Evolutionary conservation across 176 grass and related monocot genomes (phyloP), one percentile per base, ranked within the genome.

Genomic region (Elymus sibiricus): DNA sequence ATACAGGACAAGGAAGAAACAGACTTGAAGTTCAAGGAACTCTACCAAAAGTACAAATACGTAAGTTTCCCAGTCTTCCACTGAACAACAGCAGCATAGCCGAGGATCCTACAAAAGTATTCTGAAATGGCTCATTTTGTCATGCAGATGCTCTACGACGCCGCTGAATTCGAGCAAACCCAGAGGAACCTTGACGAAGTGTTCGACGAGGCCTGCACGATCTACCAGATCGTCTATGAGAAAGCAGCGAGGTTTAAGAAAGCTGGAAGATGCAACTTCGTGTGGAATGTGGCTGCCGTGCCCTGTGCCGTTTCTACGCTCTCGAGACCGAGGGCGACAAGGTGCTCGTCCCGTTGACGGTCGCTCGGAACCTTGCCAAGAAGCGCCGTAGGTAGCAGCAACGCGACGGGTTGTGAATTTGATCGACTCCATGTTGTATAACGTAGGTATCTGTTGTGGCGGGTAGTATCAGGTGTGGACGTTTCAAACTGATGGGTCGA

Each of bases 41-140:
- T 97, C 32, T 88, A 92, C 27, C 70, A 82, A 16, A 90, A 87
- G 40, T 94, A 92, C 82, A 94, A 92, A 61, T 31, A 62, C 78
- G 94, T 90, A 80, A 89, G 64, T 58, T 51, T 49, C 28, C 38
- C 38, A 7, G 35, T 26, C 12, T 27, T 56, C 0, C 19, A 1
- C 22, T 56, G 31, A 56, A 26, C 53, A 38, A 19, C 25, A n/a
- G 13, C 1, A 44, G 9, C 11, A 32, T 44, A 13, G 16, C 24
- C 16, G 9, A 79, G 24, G 38, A 9, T 64, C 38, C 58, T 64
- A 44, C 78, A 5, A 19, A 53, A 27, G 15, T 2, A 4, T 70
- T 38, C 35, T 25, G 79, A 31, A 63, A 27, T 4, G 16, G 28
- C 28, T 64, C 3, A 5, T 9, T 39, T 39, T 15, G 72, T 40